Evolutionary conservation across 116 monocot genomes (phyloP).

Genomic region (Zostera marina): DNA sequence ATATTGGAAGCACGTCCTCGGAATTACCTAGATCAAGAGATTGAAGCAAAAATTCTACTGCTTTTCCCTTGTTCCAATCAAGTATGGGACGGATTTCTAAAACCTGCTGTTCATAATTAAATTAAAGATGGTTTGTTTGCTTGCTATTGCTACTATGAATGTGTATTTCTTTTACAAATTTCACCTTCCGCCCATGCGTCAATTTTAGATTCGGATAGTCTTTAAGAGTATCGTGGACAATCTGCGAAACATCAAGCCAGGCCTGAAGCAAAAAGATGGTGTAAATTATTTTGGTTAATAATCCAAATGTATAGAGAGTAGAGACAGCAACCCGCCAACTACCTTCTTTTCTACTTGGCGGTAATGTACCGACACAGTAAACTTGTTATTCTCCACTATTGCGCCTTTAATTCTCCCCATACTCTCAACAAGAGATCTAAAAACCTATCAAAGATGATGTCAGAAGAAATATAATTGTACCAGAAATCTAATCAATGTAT

Average conservation of each 20-base stretch:
- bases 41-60: conserved; percentile 87
- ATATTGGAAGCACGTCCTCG: conserved; percentile 71
- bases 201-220: conserved; percentile 50
- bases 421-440: conserved; percentile 47
- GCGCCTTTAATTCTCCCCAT: conserved; percentile 59
- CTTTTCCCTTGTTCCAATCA: conserved; percentile 92
- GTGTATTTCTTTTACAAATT: no score
- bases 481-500: no score
- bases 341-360: conserved; percentile 78
- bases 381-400: conserved; percentile 86
- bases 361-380: conserved; percentile 93
- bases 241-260: conserved; percentile 41
- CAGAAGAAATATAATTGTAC: neutral
- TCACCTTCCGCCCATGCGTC: conserved; percentile 88
- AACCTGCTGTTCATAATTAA: conserved; percentile 21
- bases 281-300: neutral
- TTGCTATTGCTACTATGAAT: no score
- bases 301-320: neutral
- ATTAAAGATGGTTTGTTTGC: neutral
- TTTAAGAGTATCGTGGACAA: conserved; percentile 47
- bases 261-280: conserved; percentile 18
- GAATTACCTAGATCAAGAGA: conserved; percentile 43
- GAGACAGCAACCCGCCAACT: neutral
- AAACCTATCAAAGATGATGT: conserved; percentile 32
- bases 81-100: conserved; percentile 85